Evolutionary conservation across 75 land plant species (phyloP).

Genomic region (Pinus tabuliformis): DNA sequence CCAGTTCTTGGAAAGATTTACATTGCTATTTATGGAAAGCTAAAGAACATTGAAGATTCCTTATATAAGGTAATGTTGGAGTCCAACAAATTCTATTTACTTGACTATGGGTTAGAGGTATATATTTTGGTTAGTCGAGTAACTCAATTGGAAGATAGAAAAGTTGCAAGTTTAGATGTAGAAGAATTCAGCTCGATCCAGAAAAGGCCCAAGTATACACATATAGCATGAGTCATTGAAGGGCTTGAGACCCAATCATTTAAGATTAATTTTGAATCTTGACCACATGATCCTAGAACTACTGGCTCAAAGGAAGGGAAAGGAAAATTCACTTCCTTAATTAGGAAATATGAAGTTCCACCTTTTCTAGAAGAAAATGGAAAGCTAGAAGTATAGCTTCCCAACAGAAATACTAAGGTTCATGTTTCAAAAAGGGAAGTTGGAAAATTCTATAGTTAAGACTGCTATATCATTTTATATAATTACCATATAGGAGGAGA

Average conservation of each 20-base stretch:
- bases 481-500: conserved; percentile 30
- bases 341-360: conserved; percentile 1
- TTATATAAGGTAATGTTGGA: conserved; percentile 31
- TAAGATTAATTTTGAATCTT: conserved; percentile 42
- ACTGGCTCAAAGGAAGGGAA: conserved; percentile 40
- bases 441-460: conserved; percentile 37
- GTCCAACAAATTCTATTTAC: conserved; percentile 17
- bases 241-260: conserved; percentile 60
- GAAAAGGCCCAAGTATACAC: conserved; percentile 26
- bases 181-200: conserved; percentile 47
- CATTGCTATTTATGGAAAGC: not conserved
- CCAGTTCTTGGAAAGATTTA: conserved; percentile 15
- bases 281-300: conserved; percentile 32
- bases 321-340: conserved; percentile 49
- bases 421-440: conserved; percentile 7
- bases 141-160: conserved; percentile 49
- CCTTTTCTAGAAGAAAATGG: conserved; percentile 35
- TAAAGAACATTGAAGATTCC: not conserved
- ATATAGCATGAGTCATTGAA: conserved; percentile 40
- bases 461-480: conserved; percentile 37
- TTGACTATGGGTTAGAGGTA: not conserved
- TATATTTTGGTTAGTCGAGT: conserved; percentile 52
- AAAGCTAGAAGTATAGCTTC: conserved; percentile 33
- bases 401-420: too few relatives aligned
- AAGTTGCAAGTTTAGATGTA: conserved; percentile 27